Evolutionary conservation across 306 rosid genomes (phyloP), one percentile per base, ranked within the genome.

Genomic region (Sesbania bispinosa): DNA sequence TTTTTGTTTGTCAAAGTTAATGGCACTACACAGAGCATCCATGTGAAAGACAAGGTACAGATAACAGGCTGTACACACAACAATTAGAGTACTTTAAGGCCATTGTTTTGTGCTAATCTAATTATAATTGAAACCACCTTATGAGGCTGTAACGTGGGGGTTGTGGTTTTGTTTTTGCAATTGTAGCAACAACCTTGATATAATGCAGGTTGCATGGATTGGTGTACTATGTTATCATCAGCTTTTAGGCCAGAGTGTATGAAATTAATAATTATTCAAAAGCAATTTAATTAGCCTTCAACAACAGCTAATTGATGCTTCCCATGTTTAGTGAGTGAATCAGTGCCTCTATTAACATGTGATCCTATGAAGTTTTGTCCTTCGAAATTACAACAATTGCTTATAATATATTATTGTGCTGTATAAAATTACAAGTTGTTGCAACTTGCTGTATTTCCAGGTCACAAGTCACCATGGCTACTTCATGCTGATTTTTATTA

Each of bases 281-380:
- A 46, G 35, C 32, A 16, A 45, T 29, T 53, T 27, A 11, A 21
- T 45, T 29, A 64, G 66, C 27, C 13, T 29, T 52, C 33, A 74
- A 47, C 4, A 19, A 67, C 62, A 48, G 19, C 48, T 48, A 38
- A 47, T 27, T 69, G 63, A 26, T 67, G 35, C 52, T 9, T 8
- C 45, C 36, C 55, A 3, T 43, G 58, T 55, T 74, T 75, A 65
- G 24, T 53, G 43, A 36, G 58, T 76, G 41, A 11, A 43, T 66
- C 53, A n/a, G n/a, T 54, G 58, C n/a, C 33, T 16, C 35, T 9
- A 13, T n/a, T 69, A 13, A 7, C 78, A 78, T 63, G 82, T 77
- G 76, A 68, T 39, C 32, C 10, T 48, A 26, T n/a, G 11, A 21
- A 29, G 14, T 24, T 5, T 33, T 71, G 69, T 78, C 78, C 13